Base-by-base conservation (phyloP, 208 protist genomes). In the Leishmania tarentolae region DNA sequence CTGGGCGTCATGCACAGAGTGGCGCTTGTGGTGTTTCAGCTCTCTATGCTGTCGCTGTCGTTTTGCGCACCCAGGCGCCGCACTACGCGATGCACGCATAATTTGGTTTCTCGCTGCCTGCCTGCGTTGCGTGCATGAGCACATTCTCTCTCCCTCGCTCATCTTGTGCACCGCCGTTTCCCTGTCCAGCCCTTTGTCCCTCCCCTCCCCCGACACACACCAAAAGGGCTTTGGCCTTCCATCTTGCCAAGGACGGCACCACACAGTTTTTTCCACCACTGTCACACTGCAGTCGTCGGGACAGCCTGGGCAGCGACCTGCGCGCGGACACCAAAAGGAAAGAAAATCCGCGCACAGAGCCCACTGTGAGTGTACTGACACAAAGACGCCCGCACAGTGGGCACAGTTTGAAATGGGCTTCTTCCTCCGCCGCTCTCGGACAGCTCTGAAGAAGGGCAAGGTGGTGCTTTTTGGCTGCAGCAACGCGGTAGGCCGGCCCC, bases 381-480 rank as follows among this genome's bases (percentile, higher is more conserved):
- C 42, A 68, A 44, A 50, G 13, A 21, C 73, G 35, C 56, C 31
- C 73, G 52, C 40, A 3, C 13, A 15, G 37, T 2, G 31, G 19
- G n/a, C 31, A 11, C 71, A 44, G 6, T 59, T 53, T 59, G 47
- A 5, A 5, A 86, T 83, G 78, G 53, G 74, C 68, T 73, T 84
- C 37, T 86, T 94, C 74, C 79, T 94, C 28, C 85, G 89, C 6
- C 84, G 84, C 56, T 61, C 76, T 37, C 52, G 79, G 19, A 40
- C 61, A 0, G 77, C 28, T 40, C 44, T 63, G 40, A 75, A 80
- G 57, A 63, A 53, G 11, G 92, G 88, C 21, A 96, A 95, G 76
- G 96, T 98, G 3, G 95, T 96, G 37, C 91, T 99, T 11, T 93
- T 99, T 68, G 98, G 98, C 31, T 96, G 95, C 73, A 92, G 93